Evolutionary conservation across 352 stramenopile genomes (phyloP).

Genomic region (Saprolegnia diclina): DNA sequence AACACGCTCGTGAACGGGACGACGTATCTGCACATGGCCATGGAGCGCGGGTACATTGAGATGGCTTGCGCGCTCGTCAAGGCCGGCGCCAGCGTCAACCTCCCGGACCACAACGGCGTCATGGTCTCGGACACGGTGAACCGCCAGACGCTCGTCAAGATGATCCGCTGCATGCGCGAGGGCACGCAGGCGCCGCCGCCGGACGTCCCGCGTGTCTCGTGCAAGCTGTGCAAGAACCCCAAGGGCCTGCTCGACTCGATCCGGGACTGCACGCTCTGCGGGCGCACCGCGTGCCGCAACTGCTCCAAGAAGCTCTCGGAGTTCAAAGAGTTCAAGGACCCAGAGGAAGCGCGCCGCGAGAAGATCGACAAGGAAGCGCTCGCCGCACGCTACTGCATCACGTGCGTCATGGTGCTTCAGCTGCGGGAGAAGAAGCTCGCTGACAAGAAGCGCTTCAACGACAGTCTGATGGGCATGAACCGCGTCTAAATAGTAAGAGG

Average conservation of each 20-base stretch:
- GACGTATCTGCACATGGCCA: conserved; percentile 81
- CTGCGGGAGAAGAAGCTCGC: conserved; percentile 71
- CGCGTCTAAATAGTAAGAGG: conserved; percentile 9
- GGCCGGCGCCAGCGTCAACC: conserved; percentile 75
- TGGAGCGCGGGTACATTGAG: conserved; percentile 57
- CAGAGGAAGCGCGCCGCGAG: conserved; percentile 33
- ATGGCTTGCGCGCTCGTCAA: conserved; percentile 62
- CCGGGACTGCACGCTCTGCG: conserved; percentile 69
- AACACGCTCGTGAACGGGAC: conserved; percentile 67
- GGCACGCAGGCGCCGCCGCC: conserved; percentile 56
- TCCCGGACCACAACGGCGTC: conserved; percentile 67
- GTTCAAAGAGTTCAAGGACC: conserved; percentile 44
- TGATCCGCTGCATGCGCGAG: conserved; percentile 76
- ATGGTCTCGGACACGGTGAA: conserved; percentile 73
- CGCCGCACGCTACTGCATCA: conserved; percentile 53
- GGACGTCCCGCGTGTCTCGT: conserved; percentile 49
- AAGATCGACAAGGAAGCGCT: conserved; percentile 53
- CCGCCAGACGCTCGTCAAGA: conserved; percentile 67
- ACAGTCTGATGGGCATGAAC: conserved; percentile 57
- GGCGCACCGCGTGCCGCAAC: conserved; percentile 73
- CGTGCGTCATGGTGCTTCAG: conserved; percentile 74
- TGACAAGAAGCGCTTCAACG: conserved; percentile 65
- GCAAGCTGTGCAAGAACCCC: conserved; percentile 80
- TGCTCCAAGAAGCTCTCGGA: conserved; percentile 74
- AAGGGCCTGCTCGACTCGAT: conserved; percentile 69